Evolutionary conservation across 257 asterid genomes (phyloP), one percentile per base, ranked within the genome.

Genomic region (Jasminum sambac): DNA sequence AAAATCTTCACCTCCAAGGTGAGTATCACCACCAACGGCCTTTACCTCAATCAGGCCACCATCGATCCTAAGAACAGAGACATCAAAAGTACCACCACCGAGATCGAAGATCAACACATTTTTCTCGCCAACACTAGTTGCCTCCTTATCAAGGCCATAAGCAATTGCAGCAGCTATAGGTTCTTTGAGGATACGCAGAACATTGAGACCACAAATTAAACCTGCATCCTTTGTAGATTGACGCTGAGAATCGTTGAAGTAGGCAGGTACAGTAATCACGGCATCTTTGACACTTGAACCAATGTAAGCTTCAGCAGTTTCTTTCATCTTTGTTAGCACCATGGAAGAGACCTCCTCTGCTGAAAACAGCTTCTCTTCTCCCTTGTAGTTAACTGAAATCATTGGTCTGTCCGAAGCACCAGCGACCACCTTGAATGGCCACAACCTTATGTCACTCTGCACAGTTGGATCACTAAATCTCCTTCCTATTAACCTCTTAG

Each of bases 391-490:
- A 17, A 90, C 96, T 6, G 74, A 67, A 40, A 90, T 90, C 90
- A 86, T 79, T 26, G 96, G 96, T 82, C 87, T 89, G 38, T 89
- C 96, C 25, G 88, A 92, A 17, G 96, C 81, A 60, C 96, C 95
- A 6, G 96, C 37, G 48, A 87, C 77, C 39, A 89, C 89, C 80
- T 83, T 86, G 74, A 89, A 89, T 21, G 96, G 96, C 96, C 96
- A 89, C 66, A 87, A 63, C 72, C 87, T 87, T 16, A 87, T 77
- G 40, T 89, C 96, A 42, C 96, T 30, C 36, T 30, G 36, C 4
- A 30, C 36, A 30, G 36, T 30, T 1, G 36, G 36, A 30, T 30
- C 36, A 8, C 76, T 67, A 55, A 82, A 87, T 1, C 96, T 78
- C 80, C 96, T 79, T 11, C 96, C 96, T 57, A 89, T 89, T 78